phyloP scores from a whole-genome alignment of 2,329 filamentous ascomycete genomes.

The Corynespora cassiicola region DNA sequence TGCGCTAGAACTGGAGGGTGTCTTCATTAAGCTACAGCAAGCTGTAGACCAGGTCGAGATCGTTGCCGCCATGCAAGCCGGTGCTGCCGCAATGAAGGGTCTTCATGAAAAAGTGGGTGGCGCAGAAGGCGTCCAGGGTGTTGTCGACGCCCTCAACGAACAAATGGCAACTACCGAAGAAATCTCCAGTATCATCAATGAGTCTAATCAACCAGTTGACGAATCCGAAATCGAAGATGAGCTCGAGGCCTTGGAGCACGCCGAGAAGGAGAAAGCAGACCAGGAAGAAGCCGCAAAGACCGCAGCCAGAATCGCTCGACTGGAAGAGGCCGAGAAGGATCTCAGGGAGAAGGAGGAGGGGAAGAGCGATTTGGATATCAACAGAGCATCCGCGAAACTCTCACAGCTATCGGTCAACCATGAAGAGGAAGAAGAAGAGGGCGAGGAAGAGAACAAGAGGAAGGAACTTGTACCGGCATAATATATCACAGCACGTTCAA shows the following conservation, averaged over 20 bases:
- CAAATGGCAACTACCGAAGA: constrained; percentile 80
- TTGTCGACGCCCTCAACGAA: constrained; percentile 77
- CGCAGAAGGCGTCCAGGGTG: constrained; percentile 74
- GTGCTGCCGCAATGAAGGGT: constrained; percentile 72
- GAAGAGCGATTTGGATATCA: no score
- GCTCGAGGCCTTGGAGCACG: constrained; percentile 74
- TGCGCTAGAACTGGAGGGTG: constrained; percentile 80
- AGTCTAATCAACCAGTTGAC: constrained; percentile 64
- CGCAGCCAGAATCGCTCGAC: constrained; percentile 51
- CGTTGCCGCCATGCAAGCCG: constrained; percentile 81
- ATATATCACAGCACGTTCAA: no score
- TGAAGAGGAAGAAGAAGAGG: constrained; percentile 60
- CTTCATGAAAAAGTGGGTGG: constrained; percentile 82
- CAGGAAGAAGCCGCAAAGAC: constrained; percentile 64
- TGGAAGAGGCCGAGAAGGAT: constrained; percentile 43
- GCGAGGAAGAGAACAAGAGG: constrained; percentile 31
- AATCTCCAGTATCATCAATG: constrained; percentile 76
- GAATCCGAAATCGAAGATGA: constrained; percentile 89
- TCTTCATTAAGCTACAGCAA: constrained; percentile 83
- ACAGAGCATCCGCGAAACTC: no score
- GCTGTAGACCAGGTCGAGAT: constrained; percentile 85
- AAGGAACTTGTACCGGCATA: no score
- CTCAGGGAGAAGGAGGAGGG: constrained; percentile 46
- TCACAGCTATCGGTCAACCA: constrained; percentile 45
- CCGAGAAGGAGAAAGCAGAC: constrained; percentile 80